Percentiles rank a stretch among this genome's conserved stretches.
Evolutionary conservation across 495 filamentous ascomycete species (phyloP).

Genomic region (Podospora sp.): DNA sequence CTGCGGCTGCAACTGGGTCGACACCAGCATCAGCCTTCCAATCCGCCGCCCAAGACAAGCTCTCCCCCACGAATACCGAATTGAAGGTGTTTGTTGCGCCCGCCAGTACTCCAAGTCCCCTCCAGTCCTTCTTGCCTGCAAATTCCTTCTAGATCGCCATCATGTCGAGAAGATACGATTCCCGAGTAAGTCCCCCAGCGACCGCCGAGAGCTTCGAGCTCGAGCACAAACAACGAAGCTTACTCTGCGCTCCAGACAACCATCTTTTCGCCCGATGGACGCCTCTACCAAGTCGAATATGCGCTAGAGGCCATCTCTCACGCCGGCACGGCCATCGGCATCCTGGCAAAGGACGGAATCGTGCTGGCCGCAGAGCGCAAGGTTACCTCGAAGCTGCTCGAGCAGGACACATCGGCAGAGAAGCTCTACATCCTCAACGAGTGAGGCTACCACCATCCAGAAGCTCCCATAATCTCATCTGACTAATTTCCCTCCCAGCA

Average conservation of each 20-base stretch:
- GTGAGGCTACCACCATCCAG: constrained; percentile 54
- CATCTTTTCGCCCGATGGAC: constrained; percentile 98
- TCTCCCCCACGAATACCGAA: constrained; percentile 7
- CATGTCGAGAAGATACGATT: constrained; percentile 99
- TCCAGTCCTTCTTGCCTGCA: constrained; percentile 10
- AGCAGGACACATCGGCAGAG: constrained; percentile 99
- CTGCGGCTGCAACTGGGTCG: constrained; percentile 3
- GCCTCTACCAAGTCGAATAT: constrained; percentile 99
- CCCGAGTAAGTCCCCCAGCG: constrained; percentile 65
- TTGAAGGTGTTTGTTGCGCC: not conserved
- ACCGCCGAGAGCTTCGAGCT: constrained; percentile 13
- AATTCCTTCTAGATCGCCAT: constrained; percentile 16
- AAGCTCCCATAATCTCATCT: not conserved
- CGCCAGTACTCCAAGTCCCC: not conserved
- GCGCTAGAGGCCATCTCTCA: constrained; percentile 98
- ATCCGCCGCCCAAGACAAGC: constrained; percentile 7
- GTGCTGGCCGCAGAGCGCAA: constrained; percentile 98
- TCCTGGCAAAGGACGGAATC: constrained; percentile 96
- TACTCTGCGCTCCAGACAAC: constrained; percentile 70
- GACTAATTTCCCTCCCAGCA: constrained; percentile 55
- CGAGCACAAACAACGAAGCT: constrained; percentile 36
- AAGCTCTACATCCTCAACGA: constrained; percentile 99
- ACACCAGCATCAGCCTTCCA: constrained; percentile 30
- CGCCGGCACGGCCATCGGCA: constrained; percentile 93
- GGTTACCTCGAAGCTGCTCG: constrained; percentile 97